A percentile compares a stretch with the other conserved stretches of the same genome.
phyloP scores from a whole-genome alignment of 2,329 filamentous ascomycete genomes.

The Arthrobotrys sinensis region DNA sequence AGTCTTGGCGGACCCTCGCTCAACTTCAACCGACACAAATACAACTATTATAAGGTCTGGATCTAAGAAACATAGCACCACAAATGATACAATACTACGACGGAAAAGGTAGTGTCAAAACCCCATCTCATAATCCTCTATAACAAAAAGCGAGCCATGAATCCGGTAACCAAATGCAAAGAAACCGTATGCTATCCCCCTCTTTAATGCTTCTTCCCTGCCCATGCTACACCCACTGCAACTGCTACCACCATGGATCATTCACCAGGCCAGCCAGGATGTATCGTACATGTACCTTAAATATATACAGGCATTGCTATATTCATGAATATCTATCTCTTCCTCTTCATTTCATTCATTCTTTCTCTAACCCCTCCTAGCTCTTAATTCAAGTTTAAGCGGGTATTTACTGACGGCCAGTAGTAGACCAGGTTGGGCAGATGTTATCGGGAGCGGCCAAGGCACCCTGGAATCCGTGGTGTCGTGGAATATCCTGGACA shows the following conservation, averaged over 20 bases:
- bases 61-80: no score
- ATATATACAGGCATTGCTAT: conserved; percentile 46
- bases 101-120: not conserved
- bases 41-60: no score
- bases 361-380: not conserved
- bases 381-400: not conserved
- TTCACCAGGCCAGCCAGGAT: conserved; percentile 36
- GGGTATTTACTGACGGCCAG: conserved; percentile 34
- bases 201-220: conserved; percentile 27
- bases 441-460: conserved; percentile 66
- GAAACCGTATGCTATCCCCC: conserved; percentile 2
- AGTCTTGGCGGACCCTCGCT: not conserved
- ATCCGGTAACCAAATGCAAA: conserved; percentile 9
- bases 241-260: conserved; percentile 12
- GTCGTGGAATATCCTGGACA: conserved; percentile 79
- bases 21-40: no score
- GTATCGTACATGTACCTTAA: conserved; percentile 53
- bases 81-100: no score
- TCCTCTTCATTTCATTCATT: not conserved
- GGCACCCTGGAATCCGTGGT: conserved; percentile 79
- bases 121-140: conserved; percentile 23
- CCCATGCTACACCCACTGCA: conserved; percentile 29
- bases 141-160: conserved; percentile 3
- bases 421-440: conserved; percentile 48
- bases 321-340: not conserved